Percentiles rank a stretch among this genome's conserved stretches.
Conservation (phyloP, 805 yeast species). For the Candida coquimbonensis region DNA sequence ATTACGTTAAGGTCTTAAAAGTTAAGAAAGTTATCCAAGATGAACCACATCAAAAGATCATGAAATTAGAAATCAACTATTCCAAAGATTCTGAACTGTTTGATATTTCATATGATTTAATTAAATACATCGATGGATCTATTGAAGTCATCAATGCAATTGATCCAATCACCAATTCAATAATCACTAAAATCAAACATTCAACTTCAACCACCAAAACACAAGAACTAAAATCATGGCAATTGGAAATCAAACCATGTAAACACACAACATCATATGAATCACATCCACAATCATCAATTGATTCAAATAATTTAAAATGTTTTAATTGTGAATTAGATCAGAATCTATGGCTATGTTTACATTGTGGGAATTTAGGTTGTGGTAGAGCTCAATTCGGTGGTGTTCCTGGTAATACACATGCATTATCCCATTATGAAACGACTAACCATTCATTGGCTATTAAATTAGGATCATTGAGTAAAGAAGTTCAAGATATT, state of each 20-base stretch:
- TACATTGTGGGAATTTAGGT: slow-evolving; percentile 84
- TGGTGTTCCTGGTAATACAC: slow-evolving; percentile 89
- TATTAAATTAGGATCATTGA: slow-evolving; percentile 83
- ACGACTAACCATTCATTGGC: slow-evolving; percentile 67
- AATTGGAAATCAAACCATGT: slow-evolving; percentile 77
- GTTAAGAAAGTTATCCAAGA: slow-evolving; percentile 28
- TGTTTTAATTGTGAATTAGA: slow-evolving; percentile 57
- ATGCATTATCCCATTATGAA: slow-evolving; percentile 72
- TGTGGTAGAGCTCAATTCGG: slow-evolving; percentile 96
- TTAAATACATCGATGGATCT: slow-evolving; percentile 1
- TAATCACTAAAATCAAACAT: slow-evolving; percentile 39
- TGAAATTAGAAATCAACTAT: slow-evolving; percentile 62
- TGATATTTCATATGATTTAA: slow-evolving; percentile 23
- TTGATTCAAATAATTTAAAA: slow-evolving; percentile 28
- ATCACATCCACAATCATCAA: slow-evolving; percentile 25
- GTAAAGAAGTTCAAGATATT: slow-evolving; percentile 73
- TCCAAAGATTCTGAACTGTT: slow-evolving; percentile 56
- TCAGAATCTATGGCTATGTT: slow-evolving; percentile 88
- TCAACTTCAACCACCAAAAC: slow-evolving; percentile 53
- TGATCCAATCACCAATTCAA: slow-evolving; percentile 5
- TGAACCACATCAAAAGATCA: slow-evolving; percentile 34
- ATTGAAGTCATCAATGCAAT: slow-evolving; percentile 23
- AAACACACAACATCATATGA: slow-evolving; percentile 57
- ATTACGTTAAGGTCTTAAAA: slow-evolving; percentile 55
- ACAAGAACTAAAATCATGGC: slow-evolving; percentile 86